phyloP scores from a whole-genome alignment of 768 basidiomycete genomes.

The Galerina sulciceps region DNA sequence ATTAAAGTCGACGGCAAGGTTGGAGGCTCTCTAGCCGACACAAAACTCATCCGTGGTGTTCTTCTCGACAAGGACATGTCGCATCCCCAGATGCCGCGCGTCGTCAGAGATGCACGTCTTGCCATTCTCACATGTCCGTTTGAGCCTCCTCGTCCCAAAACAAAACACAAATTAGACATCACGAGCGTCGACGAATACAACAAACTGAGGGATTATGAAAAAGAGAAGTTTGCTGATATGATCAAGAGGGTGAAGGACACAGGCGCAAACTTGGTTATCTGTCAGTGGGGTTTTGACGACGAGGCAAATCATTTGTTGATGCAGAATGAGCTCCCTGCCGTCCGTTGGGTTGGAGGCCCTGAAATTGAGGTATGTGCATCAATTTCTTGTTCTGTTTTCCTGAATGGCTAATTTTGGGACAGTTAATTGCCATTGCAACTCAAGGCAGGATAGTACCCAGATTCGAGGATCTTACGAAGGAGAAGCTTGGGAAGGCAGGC shows the following conservation, averaged over 20 bases:
- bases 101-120: constrained; percentile 85
- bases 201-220: constrained; percentile 92
- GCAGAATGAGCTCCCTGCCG: constrained; percentile 97
- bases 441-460: constrained; percentile 98
- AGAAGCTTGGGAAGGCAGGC: constrained; percentile 93
- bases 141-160: constrained; percentile 98
- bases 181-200: constrained; percentile 96
- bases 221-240: constrained; percentile 96
- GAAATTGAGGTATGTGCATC: constrained; percentile 83
- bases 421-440: constrained; percentile 98
- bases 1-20: constrained; percentile 99
- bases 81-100: constrained; percentile 95
- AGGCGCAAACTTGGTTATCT: constrained; percentile 97
- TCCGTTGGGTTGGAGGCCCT: constrained; percentile 98
- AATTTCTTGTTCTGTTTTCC: background rate
- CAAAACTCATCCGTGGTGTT: constrained; percentile 93
- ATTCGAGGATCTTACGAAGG: constrained; percentile 91
- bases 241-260: constrained; percentile 95
- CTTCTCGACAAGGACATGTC: constrained; percentile 99
- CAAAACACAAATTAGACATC: constrained; percentile 98
- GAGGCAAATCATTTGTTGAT: constrained; percentile 98
- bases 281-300: constrained; percentile 99
- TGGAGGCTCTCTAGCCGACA: constrained; percentile 95
- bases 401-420: background rate
- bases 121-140: constrained; percentile 99